These are phyloP conservation scores for Diplodia mutila DNA, from an alignment of 2,329 filamentous ascomycete genomes.

Conservation along the genomic window DNA sequence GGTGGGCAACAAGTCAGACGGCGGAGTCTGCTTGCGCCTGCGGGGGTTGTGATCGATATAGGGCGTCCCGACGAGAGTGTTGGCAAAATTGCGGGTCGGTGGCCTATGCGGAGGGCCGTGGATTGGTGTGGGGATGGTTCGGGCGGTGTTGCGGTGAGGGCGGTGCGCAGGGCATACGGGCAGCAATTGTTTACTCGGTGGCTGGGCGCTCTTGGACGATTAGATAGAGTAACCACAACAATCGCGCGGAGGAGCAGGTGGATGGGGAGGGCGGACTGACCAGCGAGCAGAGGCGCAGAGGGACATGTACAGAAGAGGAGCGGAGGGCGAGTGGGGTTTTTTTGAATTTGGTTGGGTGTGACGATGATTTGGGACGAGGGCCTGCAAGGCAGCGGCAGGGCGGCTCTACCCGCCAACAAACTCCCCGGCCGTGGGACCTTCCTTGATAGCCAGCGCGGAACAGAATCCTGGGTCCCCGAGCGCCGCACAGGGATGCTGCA, in stretches of 20 bases:
- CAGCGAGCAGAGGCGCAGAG: background rate
- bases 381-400: conserved; percentile 18
- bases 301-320: conserved; percentile 6
- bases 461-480: conserved; percentile 1
- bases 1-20: conserved; percentile 22
- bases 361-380: conserved; percentile 12
- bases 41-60: background rate
- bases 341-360: background rate
- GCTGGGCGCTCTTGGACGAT: conserved; percentile 9
- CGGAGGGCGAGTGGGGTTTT: background rate
- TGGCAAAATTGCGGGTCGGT: background rate
- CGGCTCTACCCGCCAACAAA: conserved; percentile 21
- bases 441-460: background rate
- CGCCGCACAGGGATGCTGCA: conserved; percentile 13
- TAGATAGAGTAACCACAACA: background rate
- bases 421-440: background rate
- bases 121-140: background rate
- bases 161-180: conserved; percentile 14
- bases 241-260: background rate
- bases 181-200: conserved; percentile 22
- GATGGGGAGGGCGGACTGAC: background rate
- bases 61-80: background rate
- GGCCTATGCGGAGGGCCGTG: conserved; percentile 1
- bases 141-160: conserved; percentile 19
- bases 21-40: conserved; percentile 15